Evolutionary conservation across 208 protist genomes (phyloP), one percentile per base, ranked within the genome.

Genomic region (Leishmania tropica): DNA sequence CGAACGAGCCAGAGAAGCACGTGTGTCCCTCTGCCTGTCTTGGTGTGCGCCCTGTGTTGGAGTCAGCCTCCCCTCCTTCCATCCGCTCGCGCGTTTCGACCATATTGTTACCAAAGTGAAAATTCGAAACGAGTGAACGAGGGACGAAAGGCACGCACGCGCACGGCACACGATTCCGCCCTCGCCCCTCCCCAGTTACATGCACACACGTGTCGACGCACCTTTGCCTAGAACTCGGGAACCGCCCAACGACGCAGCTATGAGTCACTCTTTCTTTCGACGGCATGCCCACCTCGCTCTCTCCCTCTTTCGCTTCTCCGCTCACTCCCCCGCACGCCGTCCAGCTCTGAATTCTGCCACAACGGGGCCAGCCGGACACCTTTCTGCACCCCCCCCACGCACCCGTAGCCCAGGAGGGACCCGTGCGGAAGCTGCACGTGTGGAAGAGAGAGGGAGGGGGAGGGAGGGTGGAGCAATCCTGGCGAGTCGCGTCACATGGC

Each of bases 81-180:
- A 11, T 51, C 24, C 24, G 0, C 10, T n/a, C 68, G 28, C 19
- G 10, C 42, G 45, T n/a, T 54, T 40, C 19, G 56, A 37, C 71
- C 64, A 85, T 85, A 88, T 84, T 88, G 85, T 83, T 84, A 88
- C 81, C 80, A 88, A 88, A 83, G 85, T 82, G 82, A 82, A 76
- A 81, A 47, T 79, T 65, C 68, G 42, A 73, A 73, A 17, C 68
- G 42, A 53, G 15, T 15, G 40, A 70, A 71, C 13, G 40, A 68
- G 24, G 19, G 37, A 71, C 0, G 28, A 53, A 21, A 47, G 45
- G 28, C 13, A 51, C 51, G 31, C 72, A 62, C 47, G 21, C 72
- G 31, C 48, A 76, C 45, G 53, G 40, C 35, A 47, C 35, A n/a
- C n/a, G 8, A n/a, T 24, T 31, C 6, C 37, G 13, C 17, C 65